phyloP scores from a whole-genome alignment of 129 eudicot species.

The Chrysanthemum seticuspe region DNA sequence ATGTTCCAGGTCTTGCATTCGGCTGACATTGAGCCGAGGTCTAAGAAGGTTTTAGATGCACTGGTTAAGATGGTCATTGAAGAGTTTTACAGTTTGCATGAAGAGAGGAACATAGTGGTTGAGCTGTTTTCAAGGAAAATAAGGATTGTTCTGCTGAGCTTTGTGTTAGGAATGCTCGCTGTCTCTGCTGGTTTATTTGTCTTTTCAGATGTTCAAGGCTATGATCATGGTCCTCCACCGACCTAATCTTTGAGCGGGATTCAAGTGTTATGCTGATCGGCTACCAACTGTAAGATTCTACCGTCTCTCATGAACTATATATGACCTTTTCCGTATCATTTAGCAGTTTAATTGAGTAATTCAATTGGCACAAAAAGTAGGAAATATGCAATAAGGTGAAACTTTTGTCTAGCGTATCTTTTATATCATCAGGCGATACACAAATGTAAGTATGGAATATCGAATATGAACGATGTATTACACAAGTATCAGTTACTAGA shows the following conservation, averaged over 20 bases:
- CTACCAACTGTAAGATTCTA: constrained; percentile 24
- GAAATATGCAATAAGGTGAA: constrained; percentile 16
- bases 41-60: constrained; percentile 34
- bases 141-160: constrained; percentile 22
- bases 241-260: constrained; percentile 17
- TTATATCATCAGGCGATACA: background rate
- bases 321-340: background rate
- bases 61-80: constrained; percentile 27
- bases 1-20: constrained; percentile 33
- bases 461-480: background rate
- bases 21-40: constrained; percentile 22
- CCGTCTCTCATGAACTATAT: too few relatives aligned
- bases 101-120: background rate
- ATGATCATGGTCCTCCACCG: constrained; percentile 37
- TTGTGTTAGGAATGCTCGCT: constrained; percentile 20
- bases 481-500: constrained; percentile 2
- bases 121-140: constrained; percentile 26
- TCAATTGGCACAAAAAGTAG: background rate
- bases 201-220: constrained; percentile 31
- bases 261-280: constrained; percentile 8
- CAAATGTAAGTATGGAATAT: constrained; percentile 3
- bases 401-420: constrained; percentile 1
- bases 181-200: constrained; percentile 24
- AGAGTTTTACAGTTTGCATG: constrained; percentile 32
- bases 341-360: background rate